A percentile compares a stretch with the other conserved stretches of the same genome.
Conservation (phyloP, 176 grass and related monocot species). For the Otatea glauca region DNA sequence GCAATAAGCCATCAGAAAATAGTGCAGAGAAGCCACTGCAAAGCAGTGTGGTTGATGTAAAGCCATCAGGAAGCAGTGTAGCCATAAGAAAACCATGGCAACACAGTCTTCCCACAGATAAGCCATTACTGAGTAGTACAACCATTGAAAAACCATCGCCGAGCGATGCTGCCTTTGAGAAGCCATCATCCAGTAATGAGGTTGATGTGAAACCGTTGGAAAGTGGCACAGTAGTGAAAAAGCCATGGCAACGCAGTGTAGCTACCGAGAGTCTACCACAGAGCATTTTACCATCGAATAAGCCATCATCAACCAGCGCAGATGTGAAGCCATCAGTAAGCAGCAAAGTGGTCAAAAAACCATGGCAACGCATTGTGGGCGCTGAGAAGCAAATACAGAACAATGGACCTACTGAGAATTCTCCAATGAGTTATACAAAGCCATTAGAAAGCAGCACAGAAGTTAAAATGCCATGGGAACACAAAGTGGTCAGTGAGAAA, state of each 20-base stretch:
- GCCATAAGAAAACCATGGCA: slow-evolving; percentile 52
- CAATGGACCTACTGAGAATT: slow-evolving; percentile 32
- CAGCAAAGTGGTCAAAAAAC: slow-evolving; percentile 35
- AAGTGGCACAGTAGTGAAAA: slow-evolving; percentile 43
- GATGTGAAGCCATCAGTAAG: slow-evolving; percentile 50
- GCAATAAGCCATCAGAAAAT: slow-evolving; percentile 43
- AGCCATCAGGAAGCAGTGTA: slow-evolving; percentile 40
- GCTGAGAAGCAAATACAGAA: slow-evolving; percentile 50
- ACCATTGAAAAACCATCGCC: slow-evolving; percentile 38
- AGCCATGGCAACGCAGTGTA: slow-evolving; percentile 36
- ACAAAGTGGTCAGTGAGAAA: slow-evolving; percentile 43
- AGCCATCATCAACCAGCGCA: slow-evolving; percentile 30
- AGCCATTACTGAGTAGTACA: slow-evolving; percentile 29
- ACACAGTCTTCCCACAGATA: slow-evolving; percentile 39
- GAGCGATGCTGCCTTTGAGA: slow-evolving; percentile 36
- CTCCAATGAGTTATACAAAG: slow-evolving; percentile 20
- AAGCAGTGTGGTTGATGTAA: slow-evolving; percentile 43
- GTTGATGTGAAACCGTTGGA: slow-evolving; percentile 40
- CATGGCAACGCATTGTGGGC: slow-evolving; percentile 48
- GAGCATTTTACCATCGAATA: slow-evolving; percentile 35
- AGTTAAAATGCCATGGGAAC: slow-evolving; percentile 52
- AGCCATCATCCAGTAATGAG: slow-evolving; percentile 50
- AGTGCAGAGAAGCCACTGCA: slow-evolving; percentile 35
- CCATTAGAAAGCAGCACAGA: slow-evolving; percentile 49
- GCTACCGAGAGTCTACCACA: slow-evolving; percentile 38